Evolutionary conservation across 176 grass and related monocot genomes (phyloP).

Genomic region (Musa beccarii): DNA sequence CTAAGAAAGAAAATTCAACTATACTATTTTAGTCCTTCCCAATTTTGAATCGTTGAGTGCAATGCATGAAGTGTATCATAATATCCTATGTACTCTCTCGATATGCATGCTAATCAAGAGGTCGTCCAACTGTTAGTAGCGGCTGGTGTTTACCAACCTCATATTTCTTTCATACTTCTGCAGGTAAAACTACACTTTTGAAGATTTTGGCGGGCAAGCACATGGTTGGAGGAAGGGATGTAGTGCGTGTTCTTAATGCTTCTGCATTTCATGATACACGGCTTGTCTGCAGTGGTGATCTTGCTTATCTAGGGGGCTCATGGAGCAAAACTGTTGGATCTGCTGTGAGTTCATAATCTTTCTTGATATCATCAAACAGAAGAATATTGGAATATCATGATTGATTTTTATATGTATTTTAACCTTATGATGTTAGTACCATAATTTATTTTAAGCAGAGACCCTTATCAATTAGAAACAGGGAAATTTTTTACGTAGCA

Average conservation of each 20-base stretch:
- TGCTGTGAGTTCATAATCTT: constrained; percentile 43
- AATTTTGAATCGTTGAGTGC: too few relatives aligned
- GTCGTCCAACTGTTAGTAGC: background rate
- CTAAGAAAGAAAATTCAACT: too few relatives aligned
- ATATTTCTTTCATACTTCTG: constrained; percentile 13
- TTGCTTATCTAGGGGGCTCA: constrained; percentile 77
- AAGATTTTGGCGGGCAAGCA: constrained; percentile 95
- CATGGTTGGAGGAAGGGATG: constrained; percentile 95
- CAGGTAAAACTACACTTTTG: constrained; percentile 94
- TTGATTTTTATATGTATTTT: background rate
- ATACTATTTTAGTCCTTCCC: too few relatives aligned
- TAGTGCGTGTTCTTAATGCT: constrained; percentile 71
- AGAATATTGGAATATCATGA: background rate
- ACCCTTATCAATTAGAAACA: background rate
- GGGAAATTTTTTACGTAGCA: background rate
- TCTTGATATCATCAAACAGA: background rate
- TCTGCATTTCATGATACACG: constrained; percentile 97
- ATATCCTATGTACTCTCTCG: background rate
- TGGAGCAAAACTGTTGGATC: constrained; percentile 90
- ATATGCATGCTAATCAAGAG: background rate
- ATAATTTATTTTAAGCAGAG: background rate
- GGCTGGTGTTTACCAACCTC: background rate
- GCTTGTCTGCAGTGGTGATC: constrained; percentile 74
- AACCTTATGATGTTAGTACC: background rate
- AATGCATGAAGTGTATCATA: too few relatives aligned